Base-by-base conservation (phyloP, 1,284 basidiomycete species). In the Cryptococcus maquisensis region DNA sequence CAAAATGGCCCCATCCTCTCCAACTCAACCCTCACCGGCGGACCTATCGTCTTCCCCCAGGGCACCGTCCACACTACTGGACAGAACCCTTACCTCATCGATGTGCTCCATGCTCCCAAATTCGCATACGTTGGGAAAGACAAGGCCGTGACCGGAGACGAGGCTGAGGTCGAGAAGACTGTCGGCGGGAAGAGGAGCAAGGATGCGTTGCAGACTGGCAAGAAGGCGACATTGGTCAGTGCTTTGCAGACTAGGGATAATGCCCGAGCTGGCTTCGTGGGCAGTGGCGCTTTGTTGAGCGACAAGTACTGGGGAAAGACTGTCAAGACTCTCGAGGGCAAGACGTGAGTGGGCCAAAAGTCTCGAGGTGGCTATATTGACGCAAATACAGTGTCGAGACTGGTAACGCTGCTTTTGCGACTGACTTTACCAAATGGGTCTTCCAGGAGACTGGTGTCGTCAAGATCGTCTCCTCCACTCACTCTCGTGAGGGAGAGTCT, bases 371-470 rank as follows among this genome's bases (percentile, higher is more conserved):
- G 10, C 23, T 20, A 9, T 24, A 21, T 40, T 54, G 39, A 54
- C 41, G n/a, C 20, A 39, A 9, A 21, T 32, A 16, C 52, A 70
- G 69, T 16, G 77, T 80, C 13, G 79, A 81, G 56, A 84, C 86
- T 1, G 88, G 87, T 13, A 98, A 98, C 72, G 76, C 79, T 15
- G 82, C 82, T 42, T 86, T 97, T 54, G 81, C 81, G 3, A 75
- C 80, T 45, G 90, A 95, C 64, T 74, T 98, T 48, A 82, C 86
- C 2, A 81, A 83, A 18, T 98, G 95, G 95, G 83, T 87, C 2
- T 96, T 98, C 84, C 89, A 94, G 67, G 88, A 96, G 75, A 82
- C 83, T 0, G 81, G 84, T 5, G 88, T 91, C 7, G 79, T 96
- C 47, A 84, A 90, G 24, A 84, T 97, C 56, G 85, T 90, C 59